These are phyloP conservation scores for Royoungia palumana DNA, from an alignment of 768 basidiomycete genomes.

Conservation along the genomic window DNA sequence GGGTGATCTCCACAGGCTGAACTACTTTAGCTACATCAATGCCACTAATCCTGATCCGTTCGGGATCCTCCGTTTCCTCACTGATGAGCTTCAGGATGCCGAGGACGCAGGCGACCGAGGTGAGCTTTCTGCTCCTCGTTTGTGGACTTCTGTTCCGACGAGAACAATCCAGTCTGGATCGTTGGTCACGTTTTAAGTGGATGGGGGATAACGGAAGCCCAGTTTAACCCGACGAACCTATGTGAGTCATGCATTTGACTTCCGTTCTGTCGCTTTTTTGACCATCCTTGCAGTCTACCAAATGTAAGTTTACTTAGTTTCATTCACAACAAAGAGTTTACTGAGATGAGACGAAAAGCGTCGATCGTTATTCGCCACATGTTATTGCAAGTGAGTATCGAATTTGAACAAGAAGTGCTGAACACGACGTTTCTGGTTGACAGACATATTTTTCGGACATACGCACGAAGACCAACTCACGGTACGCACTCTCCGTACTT, in stretches of 20 bases:
- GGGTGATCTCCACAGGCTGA: constrained; percentile 27
- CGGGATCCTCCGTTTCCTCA: constrained; percentile 49
- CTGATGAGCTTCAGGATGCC: constrained; percentile 49
- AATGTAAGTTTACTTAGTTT: constrained; percentile 30
- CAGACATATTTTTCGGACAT: constrained; percentile 71
- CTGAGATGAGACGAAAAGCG: constrained; percentile 14
- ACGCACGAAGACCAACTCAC: constrained; percentile 69
- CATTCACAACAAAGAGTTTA: not conserved
- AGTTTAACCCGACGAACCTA: constrained; percentile 42
- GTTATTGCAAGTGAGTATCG: constrained; percentile 40
- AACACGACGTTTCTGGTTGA: not conserved
- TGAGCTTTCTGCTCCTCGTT: constrained; percentile 3
- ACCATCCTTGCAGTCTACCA: constrained; percentile 38
- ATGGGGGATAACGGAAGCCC: constrained; percentile 42
- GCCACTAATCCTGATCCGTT: constrained; percentile 42
- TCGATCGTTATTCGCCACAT: constrained; percentile 50
- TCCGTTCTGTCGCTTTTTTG: not conserved
- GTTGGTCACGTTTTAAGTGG: constrained; percentile 49
- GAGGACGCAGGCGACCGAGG: constrained; percentile 48
- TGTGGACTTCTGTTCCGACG: not conserved
- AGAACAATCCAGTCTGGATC: constrained; percentile 39
- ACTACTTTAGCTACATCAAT: constrained; percentile 50
- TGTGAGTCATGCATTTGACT: constrained; percentile 30
- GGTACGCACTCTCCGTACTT: constrained; percentile 30
- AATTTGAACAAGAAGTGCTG: not conserved